phyloP scores from a whole-genome alignment of 371 early-diverging fungal species.

The Coemansia sp. region DNA sequence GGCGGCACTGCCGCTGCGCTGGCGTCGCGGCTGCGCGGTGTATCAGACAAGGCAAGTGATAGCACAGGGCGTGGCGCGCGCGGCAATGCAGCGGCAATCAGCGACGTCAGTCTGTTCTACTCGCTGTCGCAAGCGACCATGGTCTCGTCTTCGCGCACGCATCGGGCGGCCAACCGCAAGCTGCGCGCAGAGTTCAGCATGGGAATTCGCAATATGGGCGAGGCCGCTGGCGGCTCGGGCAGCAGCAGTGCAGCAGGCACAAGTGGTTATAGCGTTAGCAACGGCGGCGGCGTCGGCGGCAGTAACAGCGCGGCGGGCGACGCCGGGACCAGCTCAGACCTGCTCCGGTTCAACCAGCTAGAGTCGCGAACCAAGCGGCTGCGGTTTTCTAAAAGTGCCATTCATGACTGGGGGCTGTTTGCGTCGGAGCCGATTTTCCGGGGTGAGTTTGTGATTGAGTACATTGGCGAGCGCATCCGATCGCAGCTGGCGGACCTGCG shows the following conservation, averaged over 20 bases:
- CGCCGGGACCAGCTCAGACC: constrained; percentile 56
- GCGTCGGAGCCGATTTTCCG: constrained; percentile 87
- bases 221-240: not conserved
- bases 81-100: constrained; percentile 7
- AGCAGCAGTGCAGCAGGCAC: not conserved
- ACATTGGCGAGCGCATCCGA: constrained; percentile 97
- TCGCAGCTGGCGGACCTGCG: constrained; percentile 94
- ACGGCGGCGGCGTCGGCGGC: not conserved
- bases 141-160: constrained; percentile 47
- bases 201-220: constrained; percentile 31
- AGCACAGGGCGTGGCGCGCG: constrained; percentile 6
- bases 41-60: constrained; percentile 15
- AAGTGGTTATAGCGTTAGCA: not conserved
- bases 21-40: constrained; percentile 40
- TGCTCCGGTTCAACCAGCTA: constrained; percentile 85
- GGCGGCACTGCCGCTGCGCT: constrained; percentile 39
- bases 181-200: constrained; percentile 51
- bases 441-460: constrained; percentile 96
- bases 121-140: constrained; percentile 38
- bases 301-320: constrained; percentile 12
- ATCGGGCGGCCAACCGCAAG: constrained; percentile 51
- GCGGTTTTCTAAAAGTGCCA: constrained; percentile 83
- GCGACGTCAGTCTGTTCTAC: constrained; percentile 25
- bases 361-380: constrained; percentile 86
- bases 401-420: constrained; percentile 98